Base-by-base conservation (phyloP, 495 filamentous ascomycete species). In the Tuber magnatum region DNA sequence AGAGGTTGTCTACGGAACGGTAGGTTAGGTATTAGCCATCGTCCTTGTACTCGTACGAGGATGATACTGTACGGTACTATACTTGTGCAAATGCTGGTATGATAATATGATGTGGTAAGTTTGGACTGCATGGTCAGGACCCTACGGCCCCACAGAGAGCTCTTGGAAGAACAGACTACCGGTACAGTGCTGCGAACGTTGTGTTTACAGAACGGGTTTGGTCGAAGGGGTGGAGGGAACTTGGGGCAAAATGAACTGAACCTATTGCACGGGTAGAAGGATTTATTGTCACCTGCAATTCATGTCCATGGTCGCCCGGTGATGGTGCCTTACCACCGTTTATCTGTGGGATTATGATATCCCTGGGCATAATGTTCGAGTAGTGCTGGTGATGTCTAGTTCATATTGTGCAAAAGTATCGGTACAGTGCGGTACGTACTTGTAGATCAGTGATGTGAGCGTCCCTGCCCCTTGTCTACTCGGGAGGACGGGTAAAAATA, bases 401-500 rank as follows among this genome's bases (percentile, higher is more conserved):
- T n/a, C 22, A 28, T 14, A 28, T 28, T 8, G 3, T 9, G n/a
- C n/a, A 14, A 3, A 14, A 28, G n/a, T 61, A 61, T 61, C 10
- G n/a, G 51, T 28, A 61, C 10, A 28, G 24, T 61, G 1, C 24
- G 10, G 10, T 40, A 40, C 39, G 46, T 61, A 28, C 18, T 14
- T 18, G 28, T 35, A 7, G 56, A 35, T 65, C 28, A 3, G 28
- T 18, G 32, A 4, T 65, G n/a, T 4, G 18, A 35, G 32, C 35
- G 28, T 12, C 56, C 56, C 28, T 65, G 4, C 56, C 56, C 28
- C 28, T 4, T 65, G 51, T 61, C 51, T 32, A 51, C 1, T 28
- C n/a, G 51, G 51, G 24, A 43, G 65, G 75, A 70, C 44, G 76
- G 69, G 75, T 79, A 40, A 79, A 75, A 69, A 78, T 41, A 65